A percentile compares a stretch with the other conserved stretches of the same genome.
phyloP scores from a whole-genome alignment of 2,329 filamentous ascomycete species.

The Neonectria sp. region DNA sequence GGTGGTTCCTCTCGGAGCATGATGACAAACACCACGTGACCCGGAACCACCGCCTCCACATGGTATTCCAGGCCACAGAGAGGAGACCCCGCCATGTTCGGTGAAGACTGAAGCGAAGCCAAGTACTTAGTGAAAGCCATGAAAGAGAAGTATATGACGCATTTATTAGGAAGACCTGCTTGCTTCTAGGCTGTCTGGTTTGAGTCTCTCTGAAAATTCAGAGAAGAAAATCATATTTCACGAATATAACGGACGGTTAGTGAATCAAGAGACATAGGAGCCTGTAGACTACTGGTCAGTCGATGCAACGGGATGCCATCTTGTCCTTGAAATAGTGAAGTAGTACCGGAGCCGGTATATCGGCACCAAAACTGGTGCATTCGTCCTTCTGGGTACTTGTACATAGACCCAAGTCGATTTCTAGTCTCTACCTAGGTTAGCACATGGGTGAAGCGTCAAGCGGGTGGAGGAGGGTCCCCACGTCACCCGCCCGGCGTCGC shows the following conservation, averaged over 20 bases:
- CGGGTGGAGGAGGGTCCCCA: conserved; percentile 20
- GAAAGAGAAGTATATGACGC: neutral
- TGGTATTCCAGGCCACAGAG: neutral
- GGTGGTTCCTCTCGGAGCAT: conserved; percentile 1
- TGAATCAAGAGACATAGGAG: neutral
- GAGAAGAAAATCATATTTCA: neutral
- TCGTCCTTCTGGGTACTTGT: neutral
- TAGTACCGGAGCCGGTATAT: neutral
- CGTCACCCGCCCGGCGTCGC: conserved; percentile 30
- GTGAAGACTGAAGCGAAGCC: neutral
- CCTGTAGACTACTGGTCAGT: no score
- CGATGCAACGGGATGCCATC: neutral
- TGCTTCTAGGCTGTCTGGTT: neutral
- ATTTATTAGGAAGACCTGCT: neutral
- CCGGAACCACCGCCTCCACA: conserved; percentile 11
- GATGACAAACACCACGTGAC: neutral
- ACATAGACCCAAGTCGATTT: conserved; percentile 6
- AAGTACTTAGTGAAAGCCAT: neutral
- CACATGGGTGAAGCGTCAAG: conserved; percentile 1
- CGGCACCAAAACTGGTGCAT: conserved; percentile 1
- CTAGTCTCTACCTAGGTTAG: neutral
- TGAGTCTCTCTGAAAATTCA: neutral
- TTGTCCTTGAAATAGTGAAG: neutral
- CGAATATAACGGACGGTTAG: neutral
- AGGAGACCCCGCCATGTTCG: conserved; percentile 1